Evolutionary conservation across 139 green algal genomes (phyloP).

Genomic region (Raphidocelis subcapitata): DNA sequence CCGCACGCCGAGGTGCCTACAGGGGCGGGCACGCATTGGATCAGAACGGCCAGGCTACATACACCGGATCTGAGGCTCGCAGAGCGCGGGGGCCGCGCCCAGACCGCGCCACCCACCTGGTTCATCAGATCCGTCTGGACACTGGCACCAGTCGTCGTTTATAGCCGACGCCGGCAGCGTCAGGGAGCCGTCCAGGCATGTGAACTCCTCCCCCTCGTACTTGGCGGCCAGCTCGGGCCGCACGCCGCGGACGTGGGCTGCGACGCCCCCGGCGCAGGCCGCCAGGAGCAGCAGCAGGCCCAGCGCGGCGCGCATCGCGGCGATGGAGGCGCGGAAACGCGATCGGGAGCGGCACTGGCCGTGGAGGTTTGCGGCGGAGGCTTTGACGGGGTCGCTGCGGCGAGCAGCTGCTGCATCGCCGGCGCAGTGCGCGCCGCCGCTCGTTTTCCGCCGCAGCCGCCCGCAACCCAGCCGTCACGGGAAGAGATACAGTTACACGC

Average conservation of each 20-base stretch:
- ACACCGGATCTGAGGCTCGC: background rate
- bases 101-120: slow-evolving; percentile 55
- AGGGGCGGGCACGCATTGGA: background rate
- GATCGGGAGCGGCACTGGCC: too few relatives aligned
- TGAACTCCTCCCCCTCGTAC: slow-evolving; percentile 50
- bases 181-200: slow-evolving; percentile 65
- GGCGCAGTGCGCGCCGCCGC: too few relatives aligned
- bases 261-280: too few relatives aligned
- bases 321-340: too few relatives aligned
- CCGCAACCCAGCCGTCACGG: too few relatives aligned
- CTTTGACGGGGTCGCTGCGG: too few relatives aligned
- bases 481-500: too few relatives aligned
- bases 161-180: slow-evolving; percentile 59
- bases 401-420: too few relatives aligned
- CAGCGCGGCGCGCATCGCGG: too few relatives aligned
- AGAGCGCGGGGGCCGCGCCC: background rate
- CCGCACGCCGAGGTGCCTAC: slow-evolving; percentile 86
- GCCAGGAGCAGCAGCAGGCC: too few relatives aligned
- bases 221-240: slow-evolving; percentile 26
- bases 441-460: too few relatives aligned
- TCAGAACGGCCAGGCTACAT: background rate
- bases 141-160: slow-evolving; percentile 98
- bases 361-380: too few relatives aligned
- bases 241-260: slow-evolving; percentile 20
- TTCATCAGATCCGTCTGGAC: slow-evolving; percentile 91